Evolutionary conservation across 1,284 basidiomycete genomes (phyloP).

Genomic region (Pisolithus thermaeus): DNA sequence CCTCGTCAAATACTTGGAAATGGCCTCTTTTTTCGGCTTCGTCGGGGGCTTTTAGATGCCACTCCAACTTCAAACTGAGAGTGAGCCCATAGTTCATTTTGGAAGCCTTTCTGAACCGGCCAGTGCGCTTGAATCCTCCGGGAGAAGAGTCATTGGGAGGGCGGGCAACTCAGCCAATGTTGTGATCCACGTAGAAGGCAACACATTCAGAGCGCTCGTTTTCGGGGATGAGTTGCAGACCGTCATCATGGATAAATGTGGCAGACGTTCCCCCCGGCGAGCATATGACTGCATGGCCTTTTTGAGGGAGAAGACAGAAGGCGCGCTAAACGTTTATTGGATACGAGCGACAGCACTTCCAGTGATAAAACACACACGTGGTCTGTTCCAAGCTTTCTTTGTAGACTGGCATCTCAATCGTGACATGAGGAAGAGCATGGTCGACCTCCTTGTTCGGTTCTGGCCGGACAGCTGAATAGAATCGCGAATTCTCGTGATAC

Average conservation of each 20-base stretch:
- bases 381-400: slow-evolving; percentile 66
- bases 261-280: slow-evolving; percentile 67
- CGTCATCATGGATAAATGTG: slow-evolving; percentile 76
- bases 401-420: too few species aligned
- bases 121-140: slow-evolving; percentile 73
- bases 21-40: slow-evolving; percentile 34
- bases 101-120: slow-evolving; percentile 81
- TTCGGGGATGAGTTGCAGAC: slow-evolving; percentile 53
- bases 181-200: slow-evolving; percentile 70
- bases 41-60: slow-evolving; percentile 56
- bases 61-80: slow-evolving; percentile 66
- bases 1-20: slow-evolving; percentile 19
- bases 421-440: too few species aligned
- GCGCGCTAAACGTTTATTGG: slow-evolving; percentile 37
- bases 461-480: too few species aligned
- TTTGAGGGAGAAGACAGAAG: slow-evolving; percentile 74
- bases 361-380: slow-evolving; percentile 47
- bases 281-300: slow-evolving; percentile 81
- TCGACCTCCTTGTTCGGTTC: too few species aligned
- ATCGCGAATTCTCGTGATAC: too few species aligned
- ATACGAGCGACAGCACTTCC: not conserved
- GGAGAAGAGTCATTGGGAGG: slow-evolving; percentile 53
- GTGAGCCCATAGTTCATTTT: slow-evolving; percentile 81
- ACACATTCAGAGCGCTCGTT: slow-evolving; percentile 58
- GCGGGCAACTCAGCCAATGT: slow-evolving; percentile 78